A percentile compares a stretch with the other conserved stretches of the same genome.
These are phyloP conservation scores for Xylaria sp. DNA, from an alignment of 2,329 filamentous ascomycete species.

Conservation along the genomic window DNA sequence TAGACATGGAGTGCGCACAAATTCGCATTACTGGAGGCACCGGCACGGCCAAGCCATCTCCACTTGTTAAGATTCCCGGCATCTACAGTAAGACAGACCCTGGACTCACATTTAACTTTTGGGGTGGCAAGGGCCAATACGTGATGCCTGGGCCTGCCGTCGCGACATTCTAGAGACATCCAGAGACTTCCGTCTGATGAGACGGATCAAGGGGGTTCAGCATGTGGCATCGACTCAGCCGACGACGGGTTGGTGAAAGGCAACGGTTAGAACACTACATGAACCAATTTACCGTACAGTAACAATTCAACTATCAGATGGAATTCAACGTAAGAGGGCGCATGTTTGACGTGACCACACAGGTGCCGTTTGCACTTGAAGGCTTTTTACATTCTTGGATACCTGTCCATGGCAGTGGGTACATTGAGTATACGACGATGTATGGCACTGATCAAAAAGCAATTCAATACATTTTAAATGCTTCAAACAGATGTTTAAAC, in stretches of 20 bases:
- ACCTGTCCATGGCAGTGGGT: too few relatives aligned
- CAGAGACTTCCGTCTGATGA: background rate
- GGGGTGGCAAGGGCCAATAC: constrained; percentile 28
- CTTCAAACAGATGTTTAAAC: too few relatives aligned
- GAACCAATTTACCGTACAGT: constrained; percentile 3
- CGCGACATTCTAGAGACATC: constrained; percentile 9
- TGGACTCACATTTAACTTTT: constrained; percentile 33
- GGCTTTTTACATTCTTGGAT: too few relatives aligned
- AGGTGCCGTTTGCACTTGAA: too few relatives aligned
- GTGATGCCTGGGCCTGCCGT: constrained; percentile 33
- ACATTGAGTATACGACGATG: too few relatives aligned
- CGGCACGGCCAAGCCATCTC: constrained; percentile 26
- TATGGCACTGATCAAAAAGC: too few relatives aligned
- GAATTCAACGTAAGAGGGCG: too few relatives aligned
- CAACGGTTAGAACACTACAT: background rate
- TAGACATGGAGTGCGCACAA: constrained; percentile 33
- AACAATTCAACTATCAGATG: constrained; percentile 1
- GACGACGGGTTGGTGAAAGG: constrained; percentile 1
- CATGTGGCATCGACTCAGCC: constrained; percentile 2
- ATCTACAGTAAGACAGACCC: constrained; percentile 35
- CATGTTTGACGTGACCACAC: too few relatives aligned
- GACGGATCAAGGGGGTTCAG: background rate
- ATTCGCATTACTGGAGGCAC: constrained; percentile 28
- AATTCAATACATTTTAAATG: too few relatives aligned
- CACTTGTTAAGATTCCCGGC: constrained; percentile 45